Percentiles rank a stretch among this genome's conserved stretches.
Conservation (phyloP, 179 eudicot species). For the Beta lomatogona region DNA sequence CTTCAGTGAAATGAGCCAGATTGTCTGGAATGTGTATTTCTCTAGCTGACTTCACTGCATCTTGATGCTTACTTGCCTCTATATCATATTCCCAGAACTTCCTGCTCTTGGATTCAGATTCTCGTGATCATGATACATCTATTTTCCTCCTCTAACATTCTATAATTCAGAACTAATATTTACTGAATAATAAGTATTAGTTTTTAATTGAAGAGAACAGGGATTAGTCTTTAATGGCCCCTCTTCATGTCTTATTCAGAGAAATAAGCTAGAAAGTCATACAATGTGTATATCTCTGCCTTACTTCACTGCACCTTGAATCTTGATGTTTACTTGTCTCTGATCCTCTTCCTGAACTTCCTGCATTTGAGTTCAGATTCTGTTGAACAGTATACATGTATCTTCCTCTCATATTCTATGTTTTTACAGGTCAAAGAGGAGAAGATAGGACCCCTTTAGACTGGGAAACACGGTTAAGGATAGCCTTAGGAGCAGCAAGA, state of each 20-base stretch:
- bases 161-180: conserved; percentile 12
- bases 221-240: not conserved
- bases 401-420: conserved; percentile 1
- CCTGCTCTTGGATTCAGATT: not conserved
- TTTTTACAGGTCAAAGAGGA: conserved; percentile 52
- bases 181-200: too few species aligned
- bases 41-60: not conserved
- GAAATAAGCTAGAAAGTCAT: not conserved
- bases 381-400: not conserved
- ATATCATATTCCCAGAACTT: not conserved
- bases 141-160: conserved; percentile 4
- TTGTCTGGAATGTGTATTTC: not conserved
- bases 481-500: conserved; percentile 61
- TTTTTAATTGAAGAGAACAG: too few species aligned
- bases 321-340: not conserved
- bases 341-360: not conserved
- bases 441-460: conserved; percentile 55
- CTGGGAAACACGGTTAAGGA: conserved; percentile 55
- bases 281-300: not conserved
- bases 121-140: not conserved
- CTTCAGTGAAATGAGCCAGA: not conserved
- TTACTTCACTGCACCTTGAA: not conserved
- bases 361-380: not conserved
- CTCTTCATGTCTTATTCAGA: too few species aligned
- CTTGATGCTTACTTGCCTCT: not conserved